Base-by-base conservation (phyloP, 768 basidiomycete genomes). In the Pleurotus salmoneostramineus region DNA sequence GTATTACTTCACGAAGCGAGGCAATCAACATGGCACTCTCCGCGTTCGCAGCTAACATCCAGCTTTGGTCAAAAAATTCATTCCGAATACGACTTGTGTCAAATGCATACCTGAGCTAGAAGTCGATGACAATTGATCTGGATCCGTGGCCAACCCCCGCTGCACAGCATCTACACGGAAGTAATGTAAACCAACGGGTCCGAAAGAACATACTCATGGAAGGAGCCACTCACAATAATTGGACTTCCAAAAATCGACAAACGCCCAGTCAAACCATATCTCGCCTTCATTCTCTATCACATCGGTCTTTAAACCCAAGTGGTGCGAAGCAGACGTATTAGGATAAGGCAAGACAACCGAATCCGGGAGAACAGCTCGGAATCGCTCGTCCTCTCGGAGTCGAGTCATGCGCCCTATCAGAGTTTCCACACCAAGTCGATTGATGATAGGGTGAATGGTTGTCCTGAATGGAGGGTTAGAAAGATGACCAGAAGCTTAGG, bases 191-290 rank as follows among this genome's bases (percentile, higher is more conserved):
- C 31, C 12, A 56, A 37, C 33, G 37, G 43, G 35, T 12, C 3
- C 45, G 48, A 55, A 49, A 5, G 6, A 55, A 56, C 12, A 31
- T 8, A 33, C 6, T 37, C 32, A 50, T 31, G 12, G 4, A 44
- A 5, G 51, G 61, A 7, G 21, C 58, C n/a, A 47, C 91, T 68
- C 64, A 96, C 96, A 93, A 67, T 95, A 97, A 67, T 96, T 95
- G 47, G 93, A 95, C 75, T 98, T 98, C 90, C 93, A 95, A 70
- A 98, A 99, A 71, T 99, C 97, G 5, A 97, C 85, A 72, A 98
- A 98, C 0, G 88, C 83, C 93, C 95, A 98, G 70, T 98, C 95
- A 67, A 98, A 91, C 97, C 97, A 98, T 40, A 97, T 80, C 71
- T 95, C 93, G 31, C 85, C 91, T 65, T 91, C 89, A 60, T 84